These are phyloP conservation scores for Teratosphaeria epicoccoides DNA, from an alignment of 2,329 filamentous ascomycete genomes.

Conservation along the genomic window DNA sequence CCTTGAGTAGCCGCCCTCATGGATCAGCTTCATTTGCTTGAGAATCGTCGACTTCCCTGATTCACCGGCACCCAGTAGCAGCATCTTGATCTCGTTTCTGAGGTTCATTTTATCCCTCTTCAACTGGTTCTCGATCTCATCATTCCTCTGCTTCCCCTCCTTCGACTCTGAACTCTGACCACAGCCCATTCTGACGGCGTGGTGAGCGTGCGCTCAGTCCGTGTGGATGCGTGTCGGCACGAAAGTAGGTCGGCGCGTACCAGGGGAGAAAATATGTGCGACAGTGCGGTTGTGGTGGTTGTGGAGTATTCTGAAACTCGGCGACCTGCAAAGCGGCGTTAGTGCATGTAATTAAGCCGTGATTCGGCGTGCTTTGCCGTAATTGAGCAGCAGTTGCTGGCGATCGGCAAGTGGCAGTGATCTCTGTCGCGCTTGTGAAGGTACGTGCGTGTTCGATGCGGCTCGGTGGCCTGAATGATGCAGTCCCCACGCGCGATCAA, in stretches of 20 bases:
- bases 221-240: background rate
- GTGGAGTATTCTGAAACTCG: background rate
- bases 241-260: background rate
- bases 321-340: background rate
- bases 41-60: slow-evolving; percentile 90
- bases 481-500: background rate
- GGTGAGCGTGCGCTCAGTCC: background rate
- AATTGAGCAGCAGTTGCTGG: background rate
- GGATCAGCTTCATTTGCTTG: slow-evolving; percentile 98
- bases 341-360: background rate
- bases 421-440: background rate
- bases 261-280: background rate
- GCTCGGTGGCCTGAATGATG: background rate
- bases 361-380: background rate
- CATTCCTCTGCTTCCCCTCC: slow-evolving; percentile 99
- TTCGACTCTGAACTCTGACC: slow-evolving; percentile 99
- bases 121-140: slow-evolving; percentile 99
- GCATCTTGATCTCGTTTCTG: slow-evolving; percentile 99
- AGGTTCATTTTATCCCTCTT: slow-evolving; percentile 98
- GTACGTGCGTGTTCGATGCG: background rate
- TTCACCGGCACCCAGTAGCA: slow-evolving; percentile 96
- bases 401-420: background rate
- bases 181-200: slow-evolving; percentile 79
- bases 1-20: slow-evolving; percentile 96
- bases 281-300: background rate